Conservation (phyloP, 1,139 yeast species). For the Saccharomyces hybrid region DNA sequence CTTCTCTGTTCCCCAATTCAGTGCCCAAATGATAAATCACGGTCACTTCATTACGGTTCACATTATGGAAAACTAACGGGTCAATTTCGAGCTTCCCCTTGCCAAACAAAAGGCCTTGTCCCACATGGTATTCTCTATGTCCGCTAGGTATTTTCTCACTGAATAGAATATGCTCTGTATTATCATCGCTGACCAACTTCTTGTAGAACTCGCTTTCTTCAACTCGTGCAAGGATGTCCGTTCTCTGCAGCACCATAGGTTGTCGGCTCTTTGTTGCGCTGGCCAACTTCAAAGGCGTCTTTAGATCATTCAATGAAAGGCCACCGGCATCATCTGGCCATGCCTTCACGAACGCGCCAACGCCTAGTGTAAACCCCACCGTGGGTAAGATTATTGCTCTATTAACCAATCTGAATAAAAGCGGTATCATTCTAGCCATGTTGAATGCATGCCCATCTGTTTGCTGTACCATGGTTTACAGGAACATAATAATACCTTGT, state of each 20-base stretch:
- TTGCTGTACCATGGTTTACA: background rate
- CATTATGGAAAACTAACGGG: slow-evolving; percentile 51
- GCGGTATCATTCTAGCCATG: background rate
- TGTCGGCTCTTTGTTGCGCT: slow-evolving; percentile 5
- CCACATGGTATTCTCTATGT: slow-evolving; percentile 56
- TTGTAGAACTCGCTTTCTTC: slow-evolving; percentile 12
- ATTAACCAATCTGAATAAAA: slow-evolving; percentile 8
- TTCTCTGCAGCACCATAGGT: slow-evolving; percentile 18
- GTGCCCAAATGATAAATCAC: slow-evolving; percentile 68
- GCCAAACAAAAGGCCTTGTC: slow-evolving; percentile 59
- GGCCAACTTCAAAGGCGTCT: background rate
- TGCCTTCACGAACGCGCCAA: slow-evolving; percentile 23
- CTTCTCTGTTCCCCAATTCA: slow-evolving; percentile 51
- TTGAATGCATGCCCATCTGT: background rate
- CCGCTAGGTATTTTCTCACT: slow-evolving; percentile 47
- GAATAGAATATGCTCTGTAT: slow-evolving; percentile 18
- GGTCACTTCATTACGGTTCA: slow-evolving; percentile 42
- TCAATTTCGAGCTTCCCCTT: slow-evolving; percentile 56
- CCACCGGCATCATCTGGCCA: slow-evolving; percentile 29
- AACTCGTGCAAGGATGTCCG: slow-evolving; percentile 22
- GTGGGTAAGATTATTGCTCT: slow-evolving; percentile 24
- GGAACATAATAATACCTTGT: background rate
- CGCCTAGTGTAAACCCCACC: slow-evolving; percentile 27
- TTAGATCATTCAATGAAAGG: slow-evolving; percentile 17
- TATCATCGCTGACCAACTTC: slow-evolving; percentile 10